Evolutionary conservation across 768 basidiomycete genomes (phyloP).

Genomic region (Suillus placidus): DNA sequence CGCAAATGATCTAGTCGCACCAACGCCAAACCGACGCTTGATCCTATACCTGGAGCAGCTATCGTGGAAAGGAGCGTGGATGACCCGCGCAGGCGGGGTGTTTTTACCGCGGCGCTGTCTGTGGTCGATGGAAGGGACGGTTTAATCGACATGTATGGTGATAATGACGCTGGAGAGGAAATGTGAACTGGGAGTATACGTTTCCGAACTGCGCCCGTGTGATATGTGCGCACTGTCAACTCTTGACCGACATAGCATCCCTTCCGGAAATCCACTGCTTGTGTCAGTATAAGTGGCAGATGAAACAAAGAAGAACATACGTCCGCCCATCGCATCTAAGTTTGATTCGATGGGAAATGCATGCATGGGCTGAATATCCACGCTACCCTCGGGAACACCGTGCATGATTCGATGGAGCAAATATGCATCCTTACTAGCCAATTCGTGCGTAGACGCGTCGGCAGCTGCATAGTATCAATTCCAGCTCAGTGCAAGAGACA

Average conservation of each 20-base stretch:
- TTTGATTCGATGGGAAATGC: conserved; percentile 95
- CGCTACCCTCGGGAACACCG: conserved; percentile 86
- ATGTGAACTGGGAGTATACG: conserved; percentile 79
- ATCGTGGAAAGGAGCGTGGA: conserved; percentile 73
- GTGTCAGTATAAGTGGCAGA: conserved; percentile 6
- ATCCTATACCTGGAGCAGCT: conserved; percentile 28
- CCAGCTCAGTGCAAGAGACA: not conserved
- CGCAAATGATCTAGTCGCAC: conserved; percentile 72
- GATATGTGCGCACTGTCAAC: conserved; percentile 93
- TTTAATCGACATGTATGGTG: conserved; percentile 30
- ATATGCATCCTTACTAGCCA: conserved; percentile 59
- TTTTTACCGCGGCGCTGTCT: conserved; percentile 35
- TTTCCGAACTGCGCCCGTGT: conserved; percentile 90
- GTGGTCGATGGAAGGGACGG: conserved; percentile 20
- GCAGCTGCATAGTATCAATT: conserved; percentile 42
- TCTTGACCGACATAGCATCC: conserved; percentile 99
- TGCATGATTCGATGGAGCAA: conserved; percentile 75
- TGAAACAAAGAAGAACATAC: conserved; percentile 50
- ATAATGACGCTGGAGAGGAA: conserved; percentile 42
- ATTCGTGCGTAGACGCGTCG: conserved; percentile 59
- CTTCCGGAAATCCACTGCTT: conserved; percentile 90
- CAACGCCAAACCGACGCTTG: conserved; percentile 73
- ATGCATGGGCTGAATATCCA: conserved; percentile 74
- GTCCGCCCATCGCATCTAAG: conserved; percentile 90
- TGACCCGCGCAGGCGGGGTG: conserved; percentile 66